These are phyloP conservation scores for Pleurotus pulmonarius DNA, from an alignment of 768 basidiomycete genomes.

Conservation along the genomic window DNA sequence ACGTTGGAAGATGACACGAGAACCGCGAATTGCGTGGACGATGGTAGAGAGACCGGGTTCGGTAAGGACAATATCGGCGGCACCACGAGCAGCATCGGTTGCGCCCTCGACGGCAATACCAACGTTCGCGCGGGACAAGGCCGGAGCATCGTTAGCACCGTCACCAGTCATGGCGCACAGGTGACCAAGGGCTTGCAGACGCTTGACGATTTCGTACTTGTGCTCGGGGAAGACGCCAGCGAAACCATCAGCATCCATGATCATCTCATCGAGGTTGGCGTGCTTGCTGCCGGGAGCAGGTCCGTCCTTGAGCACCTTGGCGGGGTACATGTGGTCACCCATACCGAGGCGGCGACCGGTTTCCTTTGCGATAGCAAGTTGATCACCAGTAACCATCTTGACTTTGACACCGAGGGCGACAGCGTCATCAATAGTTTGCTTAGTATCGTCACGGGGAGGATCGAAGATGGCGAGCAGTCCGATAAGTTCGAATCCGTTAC, in stretches of 20 bases:
- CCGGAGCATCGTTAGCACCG: conserved; percentile 98
- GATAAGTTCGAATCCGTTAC: conserved; percentile 96
- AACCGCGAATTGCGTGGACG: conserved; percentile 97
- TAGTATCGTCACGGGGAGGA: conserved; percentile 96
- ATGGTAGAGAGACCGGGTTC: conserved; percentile 99
- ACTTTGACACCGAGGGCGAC: conserved; percentile 94
- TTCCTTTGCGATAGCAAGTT: conserved; percentile 99
- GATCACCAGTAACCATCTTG: conserved; percentile 99
- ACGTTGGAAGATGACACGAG: conserved; percentile 99
- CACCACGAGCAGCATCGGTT: conserved; percentile 97
- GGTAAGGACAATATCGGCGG: conserved; percentile 96
- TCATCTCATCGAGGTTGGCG: conserved; percentile 91
- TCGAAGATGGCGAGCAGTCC: conserved; percentile 98
- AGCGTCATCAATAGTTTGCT: conserved; percentile 98
- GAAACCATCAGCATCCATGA: conserved; percentile 98
- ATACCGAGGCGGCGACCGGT: conserved; percentile 97
- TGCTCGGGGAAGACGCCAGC: conserved; percentile 99
- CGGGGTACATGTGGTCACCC: conserved; percentile 99
- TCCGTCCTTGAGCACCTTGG: conserved; percentile 98
- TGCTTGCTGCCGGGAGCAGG: conserved; percentile 85
- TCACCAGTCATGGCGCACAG: conserved; percentile 99
- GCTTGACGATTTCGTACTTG: conserved; percentile 99
- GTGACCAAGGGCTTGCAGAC: conserved; percentile 93
- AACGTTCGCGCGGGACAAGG: conserved; percentile 96
- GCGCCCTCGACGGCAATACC: conserved; percentile 99